Evolutionary conservation across 2,329 filamentous ascomycete species (phyloP).

Genomic region (Pyricularia sp.): DNA sequence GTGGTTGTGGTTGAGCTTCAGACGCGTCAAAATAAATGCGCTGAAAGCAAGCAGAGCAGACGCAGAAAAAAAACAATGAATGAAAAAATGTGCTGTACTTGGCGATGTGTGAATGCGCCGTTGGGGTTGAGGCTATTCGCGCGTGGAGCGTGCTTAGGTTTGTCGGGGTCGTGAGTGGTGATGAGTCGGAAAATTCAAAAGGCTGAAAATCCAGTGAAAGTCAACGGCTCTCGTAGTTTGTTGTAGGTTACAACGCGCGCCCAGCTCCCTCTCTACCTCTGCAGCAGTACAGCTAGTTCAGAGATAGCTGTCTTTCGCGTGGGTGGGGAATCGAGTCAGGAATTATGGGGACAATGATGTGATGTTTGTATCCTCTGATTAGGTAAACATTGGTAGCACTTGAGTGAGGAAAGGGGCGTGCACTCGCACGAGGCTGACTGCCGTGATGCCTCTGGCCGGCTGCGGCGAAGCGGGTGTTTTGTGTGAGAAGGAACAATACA

Average conservation of each 20-base stretch:
- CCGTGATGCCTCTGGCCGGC: neutral
- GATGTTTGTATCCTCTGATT: neutral
- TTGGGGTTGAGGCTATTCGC: constrained; percentile 1
- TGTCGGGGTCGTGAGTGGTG: constrained; percentile 13
- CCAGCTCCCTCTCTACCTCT: neutral
- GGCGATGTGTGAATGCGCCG: neutral
- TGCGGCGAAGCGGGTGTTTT: neutral
- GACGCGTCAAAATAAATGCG: neutral
- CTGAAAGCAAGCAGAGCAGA: neutral
- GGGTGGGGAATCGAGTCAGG: neutral
- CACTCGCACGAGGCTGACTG: neutral
- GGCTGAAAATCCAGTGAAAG: constrained; percentile 6
- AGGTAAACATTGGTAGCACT: neutral
- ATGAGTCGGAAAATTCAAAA: constrained; percentile 17
- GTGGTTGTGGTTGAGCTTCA: constrained; percentile 5
- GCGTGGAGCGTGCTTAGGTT: neutral
- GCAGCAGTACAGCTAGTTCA: neutral
- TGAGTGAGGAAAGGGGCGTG: neutral
- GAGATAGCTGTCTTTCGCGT: neutral
- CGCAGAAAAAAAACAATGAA: neutral
- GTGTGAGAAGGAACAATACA: neutral
- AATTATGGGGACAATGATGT: neutral
- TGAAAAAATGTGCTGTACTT: neutral
- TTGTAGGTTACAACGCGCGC: neutral
- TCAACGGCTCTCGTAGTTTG: neutral